These are phyloP conservation scores for Recurvomyces mirabilis DNA, from an alignment of 495 filamentous ascomycete species.

Conservation along the genomic window DNA sequence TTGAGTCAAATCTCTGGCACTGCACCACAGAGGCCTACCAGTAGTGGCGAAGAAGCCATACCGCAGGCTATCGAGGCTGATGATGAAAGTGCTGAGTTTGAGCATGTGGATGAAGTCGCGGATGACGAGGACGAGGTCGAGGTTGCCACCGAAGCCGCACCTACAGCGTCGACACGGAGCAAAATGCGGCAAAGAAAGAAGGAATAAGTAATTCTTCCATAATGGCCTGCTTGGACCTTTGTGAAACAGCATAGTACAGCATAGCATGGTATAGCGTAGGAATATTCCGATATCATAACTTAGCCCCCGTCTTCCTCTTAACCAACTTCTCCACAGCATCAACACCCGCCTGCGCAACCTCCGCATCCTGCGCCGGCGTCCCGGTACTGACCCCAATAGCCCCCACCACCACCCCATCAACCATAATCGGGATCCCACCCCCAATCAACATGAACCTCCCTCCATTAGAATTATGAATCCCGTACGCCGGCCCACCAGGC, in stretches of 20 bases:
- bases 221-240: not conserved
- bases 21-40: not conserved
- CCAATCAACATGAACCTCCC: conserved; percentile 31
- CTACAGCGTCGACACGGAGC: conserved; percentile 14
- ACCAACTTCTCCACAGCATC: conserved; percentile 26
- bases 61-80: not conserved
- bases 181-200: conserved; percentile 14
- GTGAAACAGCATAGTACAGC: conserved; percentile 1
- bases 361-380: conserved; percentile 30
- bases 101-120: conserved; percentile 7
- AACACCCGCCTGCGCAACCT: conserved; percentile 27
- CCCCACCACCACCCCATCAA: conserved; percentile 27
- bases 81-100: not conserved
- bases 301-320: conserved; percentile 20
- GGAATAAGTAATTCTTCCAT: not conserved
- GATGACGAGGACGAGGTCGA: conserved; percentile 2
- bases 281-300: conserved; percentile 24
- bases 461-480: conserved; percentile 30
- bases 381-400: conserved; percentile 32
- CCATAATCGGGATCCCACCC: conserved; percentile 29
- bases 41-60: not conserved
- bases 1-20: conserved; percentile 19
- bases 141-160: not conserved
- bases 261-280: not conserved
- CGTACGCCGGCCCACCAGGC: conserved; percentile 30